Percentiles rank a stretch among this genome's conserved stretches.
Conservation (phyloP, 164 flowering plant species). For the Cinnamomum micranthum region DNA sequence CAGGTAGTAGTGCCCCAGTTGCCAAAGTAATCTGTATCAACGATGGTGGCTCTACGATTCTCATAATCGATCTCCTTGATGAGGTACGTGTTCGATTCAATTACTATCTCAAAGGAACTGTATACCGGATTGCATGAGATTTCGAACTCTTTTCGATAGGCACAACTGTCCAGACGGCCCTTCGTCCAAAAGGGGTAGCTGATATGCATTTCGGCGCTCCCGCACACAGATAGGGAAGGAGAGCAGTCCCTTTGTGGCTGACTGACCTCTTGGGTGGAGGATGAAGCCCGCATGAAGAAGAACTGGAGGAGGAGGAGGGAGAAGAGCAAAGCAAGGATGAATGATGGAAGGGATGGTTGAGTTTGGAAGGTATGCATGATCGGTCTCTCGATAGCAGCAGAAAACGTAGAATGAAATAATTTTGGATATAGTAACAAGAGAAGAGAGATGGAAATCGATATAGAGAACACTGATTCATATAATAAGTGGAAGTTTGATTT, state of each 20-base stretch:
- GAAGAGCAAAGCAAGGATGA: background rate
- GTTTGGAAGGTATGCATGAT: background rate
- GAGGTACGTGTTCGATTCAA: background rate
- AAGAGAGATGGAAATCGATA: background rate
- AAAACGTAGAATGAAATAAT: background rate
- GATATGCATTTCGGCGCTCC: background rate
- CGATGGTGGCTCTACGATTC: background rate
- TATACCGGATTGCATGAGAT: background rate
- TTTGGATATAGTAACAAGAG: background rate
- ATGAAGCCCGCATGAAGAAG: background rate
- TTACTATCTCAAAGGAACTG: background rate
- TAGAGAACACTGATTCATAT: too few relatives aligned
- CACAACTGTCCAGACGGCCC: background rate
- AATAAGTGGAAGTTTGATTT: too few relatives aligned
- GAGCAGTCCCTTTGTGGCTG: background rate
- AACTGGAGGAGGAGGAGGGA: too few relatives aligned
- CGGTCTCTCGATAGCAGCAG: too few relatives aligned
- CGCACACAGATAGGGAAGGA: background rate
- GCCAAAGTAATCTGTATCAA: background rate
- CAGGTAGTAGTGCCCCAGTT: background rate
- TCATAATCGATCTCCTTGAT: background rate
- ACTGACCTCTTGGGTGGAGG: background rate
- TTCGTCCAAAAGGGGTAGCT: background rate
- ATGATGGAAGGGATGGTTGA: background rate
- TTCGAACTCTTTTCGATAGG: background rate